Evolutionary conservation across 1,284 basidiomycete genomes (phyloP).

Genomic region (Peniophora sp.): DNA sequence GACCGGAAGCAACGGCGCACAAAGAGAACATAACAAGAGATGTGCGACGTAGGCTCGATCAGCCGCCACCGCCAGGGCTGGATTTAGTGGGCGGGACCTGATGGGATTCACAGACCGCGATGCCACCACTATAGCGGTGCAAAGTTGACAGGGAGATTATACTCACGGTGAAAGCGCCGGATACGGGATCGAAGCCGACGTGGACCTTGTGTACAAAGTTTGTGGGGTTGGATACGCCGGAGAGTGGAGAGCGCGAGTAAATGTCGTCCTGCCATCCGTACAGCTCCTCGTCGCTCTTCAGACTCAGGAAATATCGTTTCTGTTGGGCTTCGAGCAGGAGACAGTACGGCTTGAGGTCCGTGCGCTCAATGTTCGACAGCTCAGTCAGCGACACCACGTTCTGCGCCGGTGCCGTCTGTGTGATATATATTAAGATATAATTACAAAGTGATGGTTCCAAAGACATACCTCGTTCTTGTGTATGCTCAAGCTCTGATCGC

Average conservation of each 20-base stretch:
- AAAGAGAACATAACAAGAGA: constrained; percentile 4
- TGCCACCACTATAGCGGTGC: too few species aligned
- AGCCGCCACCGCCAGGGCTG: too few species aligned
- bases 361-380: constrained; percentile 83
- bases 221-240: constrained; percentile 90
- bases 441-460: not conserved
- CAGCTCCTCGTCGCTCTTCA: constrained; percentile 93
- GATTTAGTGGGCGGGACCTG: too few species aligned
- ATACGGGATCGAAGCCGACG: constrained; percentile 93
- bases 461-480: constrained; percentile 86
- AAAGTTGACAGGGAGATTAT: too few species aligned
- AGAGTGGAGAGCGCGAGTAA: constrained; percentile 85
- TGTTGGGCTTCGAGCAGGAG: constrained; percentile 81
- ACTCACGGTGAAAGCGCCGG: constrained; percentile 86
- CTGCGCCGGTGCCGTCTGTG: constrained; percentile 57
- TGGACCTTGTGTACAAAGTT: constrained; percentile 99
- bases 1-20: not conserved
- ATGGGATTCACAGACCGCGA: too few species aligned
- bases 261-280: constrained; percentile 98
- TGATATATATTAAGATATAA: not conserved
- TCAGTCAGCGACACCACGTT: constrained; percentile 67
- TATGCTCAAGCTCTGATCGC: constrained; percentile 74
- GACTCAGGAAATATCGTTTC: constrained; percentile 68
- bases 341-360: constrained; percentile 91
- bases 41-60: too few species aligned